phyloP scores from a whole-genome alignment of 169 alveolate genomes.

The Besnoitia besnoiti region DNA sequence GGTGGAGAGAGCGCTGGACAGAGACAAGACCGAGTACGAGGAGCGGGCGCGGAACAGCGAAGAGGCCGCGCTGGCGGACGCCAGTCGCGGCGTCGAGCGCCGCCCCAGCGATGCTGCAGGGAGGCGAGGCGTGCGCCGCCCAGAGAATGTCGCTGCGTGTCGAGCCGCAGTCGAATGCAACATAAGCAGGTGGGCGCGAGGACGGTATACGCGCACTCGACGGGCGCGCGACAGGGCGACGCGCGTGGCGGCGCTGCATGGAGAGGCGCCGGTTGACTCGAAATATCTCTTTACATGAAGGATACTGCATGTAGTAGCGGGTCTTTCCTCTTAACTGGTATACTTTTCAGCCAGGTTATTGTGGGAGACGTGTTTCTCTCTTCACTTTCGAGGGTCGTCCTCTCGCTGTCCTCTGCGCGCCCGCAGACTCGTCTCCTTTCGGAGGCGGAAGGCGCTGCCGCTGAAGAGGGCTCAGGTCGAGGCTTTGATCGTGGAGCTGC shows the following conservation, averaged over 20 bases:
- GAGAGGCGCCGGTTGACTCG: too few species aligned
- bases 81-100: background rate
- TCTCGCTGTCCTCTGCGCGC: background rate
- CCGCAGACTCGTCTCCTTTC: conserved; percentile 8
- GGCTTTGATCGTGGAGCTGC: conserved; percentile 41
- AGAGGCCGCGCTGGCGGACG: background rate
- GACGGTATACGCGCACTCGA: background rate
- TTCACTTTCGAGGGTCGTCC: too few species aligned
- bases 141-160: background rate
- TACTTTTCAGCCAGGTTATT: too few species aligned
- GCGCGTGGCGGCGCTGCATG: too few species aligned
- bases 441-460: background rate
- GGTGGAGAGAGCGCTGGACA: conserved; percentile 48
- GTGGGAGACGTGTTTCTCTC: background rate
- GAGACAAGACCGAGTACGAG: background rate
- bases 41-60: background rate
- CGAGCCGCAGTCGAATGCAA: background rate
- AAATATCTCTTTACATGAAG: too few species aligned
- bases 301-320: too few species aligned
- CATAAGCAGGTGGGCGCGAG: background rate
- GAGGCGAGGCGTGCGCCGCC: background rate
- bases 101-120: background rate
- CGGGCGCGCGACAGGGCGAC: too few species aligned
- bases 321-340: too few species aligned
- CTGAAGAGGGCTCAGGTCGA: background rate